A percentile compares a stretch with the other conserved stretches of the same genome.
phyloP scores from a whole-genome alignment of 257 asterid genomes.

The Solanum ossicruentum region DNA sequence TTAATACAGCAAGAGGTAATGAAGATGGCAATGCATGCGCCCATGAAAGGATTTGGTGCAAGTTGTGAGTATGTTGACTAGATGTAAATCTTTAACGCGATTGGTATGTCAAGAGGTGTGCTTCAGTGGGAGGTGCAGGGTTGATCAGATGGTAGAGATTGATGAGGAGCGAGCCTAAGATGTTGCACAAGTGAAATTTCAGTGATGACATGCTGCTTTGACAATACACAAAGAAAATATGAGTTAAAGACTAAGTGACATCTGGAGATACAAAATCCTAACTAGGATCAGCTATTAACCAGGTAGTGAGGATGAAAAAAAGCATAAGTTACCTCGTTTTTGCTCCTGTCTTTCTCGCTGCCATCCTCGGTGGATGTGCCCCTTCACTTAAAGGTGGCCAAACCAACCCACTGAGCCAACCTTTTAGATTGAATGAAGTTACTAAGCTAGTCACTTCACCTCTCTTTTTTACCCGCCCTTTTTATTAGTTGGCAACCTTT shows the following conservation, averaged over 20 bases:
- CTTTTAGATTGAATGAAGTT: no score
- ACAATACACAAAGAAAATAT: not conserved
- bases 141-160: not conserved
- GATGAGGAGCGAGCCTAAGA: not conserved
- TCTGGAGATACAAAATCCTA: not conserved
- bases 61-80: not conserved
- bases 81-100: not conserved
- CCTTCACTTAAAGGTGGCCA: no score
- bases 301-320: no score
- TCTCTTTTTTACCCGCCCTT: no score
- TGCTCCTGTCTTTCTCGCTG: no score
- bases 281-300: no score
- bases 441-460: no score
- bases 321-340: no score
- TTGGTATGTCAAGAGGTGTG: not conserved
- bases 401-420: no score
- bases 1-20: not conserved
- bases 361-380: no score
- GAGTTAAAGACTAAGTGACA: not conserved
- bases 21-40: not conserved
- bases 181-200: not conserved
- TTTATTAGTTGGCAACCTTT: no score
- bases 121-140: not conserved
- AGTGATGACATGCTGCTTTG: not conserved
- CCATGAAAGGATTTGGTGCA: not conserved